Evolutionary conservation across 345 rosid species (phyloP), one percentile per base, ranked within the genome.

Genomic region (Eucalyptus polybractea): DNA sequence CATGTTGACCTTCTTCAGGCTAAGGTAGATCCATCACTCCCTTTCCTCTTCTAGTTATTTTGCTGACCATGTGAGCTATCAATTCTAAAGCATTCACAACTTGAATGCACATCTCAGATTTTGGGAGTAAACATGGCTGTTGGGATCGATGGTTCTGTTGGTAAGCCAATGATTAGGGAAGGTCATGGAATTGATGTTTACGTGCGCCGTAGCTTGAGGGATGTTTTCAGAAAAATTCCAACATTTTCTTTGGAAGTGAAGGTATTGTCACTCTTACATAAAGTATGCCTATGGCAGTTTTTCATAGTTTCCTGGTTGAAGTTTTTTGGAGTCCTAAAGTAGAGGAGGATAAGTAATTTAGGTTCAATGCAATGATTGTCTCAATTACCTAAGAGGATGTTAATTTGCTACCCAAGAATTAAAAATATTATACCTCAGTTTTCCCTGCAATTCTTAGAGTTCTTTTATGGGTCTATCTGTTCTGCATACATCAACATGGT

Each of bases 1-100:
- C 99, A 91, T 91, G 93, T 98, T 89, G 99, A 97, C 93, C 94
- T 95, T 95, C 96, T 98, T 94, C 98, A 95, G 92, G 98, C 98
- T 49, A 94, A 98, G 99, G 99, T 98, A 92, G 89, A 89, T 62
- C 12, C 86, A 31, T 14, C 69, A 3, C 42, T 80, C 44, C 50
- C 33, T 72, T 37, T 69, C 29, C 50, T 67, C 80, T 72, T 50
- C 50, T 69, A 11, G 44, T 83, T 40, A 37, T 86, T 54, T 12
- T 67, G 7, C 31, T 31, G 14, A 25, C 27, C 50, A 7, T 21
- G 21, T 49, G 8, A 86, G 42, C 69, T 40, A 85, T 42, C 67
- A 25, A 89, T 90, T 88, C 80, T 49, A 81, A 76, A 76, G 85
- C 47, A 76, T 76, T 72, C 90, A 91, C 29, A 88, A 47, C 88